Evolutionary conservation across 148 eudicot genomes (phyloP).

Genomic region (Dysphania ambrosioides): DNA sequence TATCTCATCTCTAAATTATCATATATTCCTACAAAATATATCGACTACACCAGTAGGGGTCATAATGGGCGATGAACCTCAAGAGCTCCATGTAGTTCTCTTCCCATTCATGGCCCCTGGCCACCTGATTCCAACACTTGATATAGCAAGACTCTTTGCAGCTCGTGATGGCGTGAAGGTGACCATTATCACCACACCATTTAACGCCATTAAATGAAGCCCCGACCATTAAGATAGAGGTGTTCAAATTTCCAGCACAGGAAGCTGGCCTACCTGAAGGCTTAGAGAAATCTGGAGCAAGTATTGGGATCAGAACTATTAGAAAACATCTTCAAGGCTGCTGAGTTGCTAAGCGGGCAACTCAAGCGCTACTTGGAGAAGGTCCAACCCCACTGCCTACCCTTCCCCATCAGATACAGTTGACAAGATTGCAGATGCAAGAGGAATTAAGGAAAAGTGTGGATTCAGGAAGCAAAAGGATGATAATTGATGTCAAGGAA

Average conservation of each 20-base stretch:
- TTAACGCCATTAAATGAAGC: constrained; percentile 14
- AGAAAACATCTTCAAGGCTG: constrained; percentile 34
- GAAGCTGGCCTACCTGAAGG: constrained; percentile 49
- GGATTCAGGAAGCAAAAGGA: not conserved
- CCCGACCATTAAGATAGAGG: constrained; percentile 22
- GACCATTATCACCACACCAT: constrained; percentile 54
- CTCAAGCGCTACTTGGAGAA: constrained; percentile 40
- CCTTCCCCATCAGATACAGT: constrained; percentile 37
- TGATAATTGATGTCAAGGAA: constrained; percentile 3
- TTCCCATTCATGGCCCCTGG: constrained; percentile 54
- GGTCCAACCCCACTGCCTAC: constrained; percentile 36
- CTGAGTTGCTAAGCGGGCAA: constrained; percentile 30
- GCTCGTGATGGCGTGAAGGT: constrained; percentile 34
- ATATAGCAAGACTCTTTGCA: constrained; percentile 53
- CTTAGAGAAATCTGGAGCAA: constrained; percentile 31
- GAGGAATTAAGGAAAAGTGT: not conserved
- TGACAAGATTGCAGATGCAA: constrained; percentile 28
- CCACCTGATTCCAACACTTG: constrained; percentile 52
- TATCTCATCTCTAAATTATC: no score
- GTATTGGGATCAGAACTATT: not conserved
- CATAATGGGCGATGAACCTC: constrained; percentile 14
- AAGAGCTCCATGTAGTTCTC: constrained; percentile 43
- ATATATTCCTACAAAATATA: no score
- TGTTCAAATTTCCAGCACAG: constrained; percentile 34
- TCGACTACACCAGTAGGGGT: no score